A percentile compares a stretch with the other conserved stretches of the same genome.
Conservation (phyloP, 106 monocot species). For the Phalaenopsis aphrodite region DNA sequence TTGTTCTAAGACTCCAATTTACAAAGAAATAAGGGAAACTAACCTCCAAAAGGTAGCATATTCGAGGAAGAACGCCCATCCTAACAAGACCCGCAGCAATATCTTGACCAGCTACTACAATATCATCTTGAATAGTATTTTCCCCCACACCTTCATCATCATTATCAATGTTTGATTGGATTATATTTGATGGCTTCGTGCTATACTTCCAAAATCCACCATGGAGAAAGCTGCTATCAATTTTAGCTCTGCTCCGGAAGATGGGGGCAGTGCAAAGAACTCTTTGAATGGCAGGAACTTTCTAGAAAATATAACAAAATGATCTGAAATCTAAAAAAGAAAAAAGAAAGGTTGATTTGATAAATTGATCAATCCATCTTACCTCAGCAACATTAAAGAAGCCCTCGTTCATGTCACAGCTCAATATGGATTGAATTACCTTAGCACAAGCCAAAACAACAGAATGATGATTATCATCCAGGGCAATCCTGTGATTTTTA, state of each 20-base stretch:
- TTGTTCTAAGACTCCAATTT: not conserved
- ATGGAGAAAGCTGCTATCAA: constrained; percentile 68
- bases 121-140: constrained; percentile 78
- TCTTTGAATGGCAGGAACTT: constrained; percentile 35
- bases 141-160: constrained; percentile 47
- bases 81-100: constrained; percentile 84
- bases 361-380: constrained; percentile 2
- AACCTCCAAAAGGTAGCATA: constrained; percentile 94
- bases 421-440: constrained; percentile 56
- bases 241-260: constrained; percentile 71
- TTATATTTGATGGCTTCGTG: constrained; percentile 76
- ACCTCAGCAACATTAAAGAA: constrained; percentile 76
- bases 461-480: constrained; percentile 97
- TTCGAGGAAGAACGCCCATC: constrained; percentile 92
- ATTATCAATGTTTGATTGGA: constrained; percentile 30
- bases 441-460: constrained; percentile 84
- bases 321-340: not conserved
- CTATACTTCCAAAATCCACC: constrained; percentile 98
- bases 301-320: constrained; percentile 34
- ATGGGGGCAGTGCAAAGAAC: constrained; percentile 71
- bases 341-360: not conserved
- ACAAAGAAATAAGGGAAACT: not conserved
- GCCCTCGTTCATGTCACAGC: constrained; percentile 72
- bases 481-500: constrained; percentile 58
- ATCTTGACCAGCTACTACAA: constrained; percentile 87